Evolutionary conservation across 768 basidiomycete genomes (phyloP), one percentile per base, ranked within the genome.

Genomic region (Lactarius akahatsu): DNA sequence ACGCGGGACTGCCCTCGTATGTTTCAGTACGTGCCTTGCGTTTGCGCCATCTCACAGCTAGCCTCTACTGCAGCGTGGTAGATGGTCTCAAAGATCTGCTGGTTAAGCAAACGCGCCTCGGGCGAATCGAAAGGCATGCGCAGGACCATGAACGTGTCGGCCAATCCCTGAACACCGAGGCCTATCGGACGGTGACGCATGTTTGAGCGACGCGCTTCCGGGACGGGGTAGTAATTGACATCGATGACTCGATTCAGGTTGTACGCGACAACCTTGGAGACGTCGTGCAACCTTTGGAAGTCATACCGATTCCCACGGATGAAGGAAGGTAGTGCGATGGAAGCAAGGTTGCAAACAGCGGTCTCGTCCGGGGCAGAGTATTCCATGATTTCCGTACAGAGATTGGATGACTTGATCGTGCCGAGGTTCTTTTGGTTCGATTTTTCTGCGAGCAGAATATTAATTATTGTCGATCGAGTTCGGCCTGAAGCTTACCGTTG

Each of bases 371-470:
- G 94, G 13, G 96, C 85, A 55, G 94, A 96, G 80, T 98, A 98
- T 78, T 99, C 92, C 76, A 99, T 91, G 76, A 99, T 98, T 77
- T 98, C 97, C 5, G 96, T 98, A 82, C 97, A 99, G 57, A 99
- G 82, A 76, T 99, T 99, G 59, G 96, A 98, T 1, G 95, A 98
- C 81, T 97, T 98, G 88, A 99, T 98, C 9, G 94, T 96, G 36
- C 97, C 97, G 32, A 99, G 83, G 79, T 99, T 97, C 80, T 94
- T 88, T 78, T 99, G 97, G 80, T 99, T 99, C 16, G 96, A 98
- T 80, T 99, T 99, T 72, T 83, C 92, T 96, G 72, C 13, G 1
- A 58, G 47, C 45, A 18, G 36, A 63, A 41, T 36, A 34, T 36
- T 61, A 43, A 38, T n/a, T 41, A 4, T 13, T 18, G 26, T 56